Percentiles rank a stretch among this genome's conserved stretches.
These are phyloP conservation scores for Vicia sativa DNA, from an alignment of 306 rosid genomes.

Conservation along the genomic window DNA sequence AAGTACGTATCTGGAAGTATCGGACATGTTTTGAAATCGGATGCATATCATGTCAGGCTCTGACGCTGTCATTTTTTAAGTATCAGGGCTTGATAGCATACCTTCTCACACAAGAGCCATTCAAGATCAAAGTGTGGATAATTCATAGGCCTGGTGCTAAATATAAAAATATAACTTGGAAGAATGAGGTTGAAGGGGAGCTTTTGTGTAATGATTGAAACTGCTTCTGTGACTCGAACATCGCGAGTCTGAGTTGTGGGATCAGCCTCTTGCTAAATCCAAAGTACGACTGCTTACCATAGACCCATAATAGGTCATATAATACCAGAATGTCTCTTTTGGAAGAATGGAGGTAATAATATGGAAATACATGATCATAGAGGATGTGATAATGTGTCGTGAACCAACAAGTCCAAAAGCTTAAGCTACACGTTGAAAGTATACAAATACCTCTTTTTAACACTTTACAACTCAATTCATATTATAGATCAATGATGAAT, in stretches of 20 bases:
- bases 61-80: not conserved
- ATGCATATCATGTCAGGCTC: not conserved
- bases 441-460: no score
- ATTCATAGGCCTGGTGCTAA: not conserved
- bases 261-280: slow-evolving; percentile 1
- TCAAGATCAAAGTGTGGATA: not conserved
- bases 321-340: not conserved
- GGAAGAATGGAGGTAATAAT: no score
- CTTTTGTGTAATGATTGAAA: not conserved
- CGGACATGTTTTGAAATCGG: not conserved
- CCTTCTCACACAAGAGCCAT: not conserved
- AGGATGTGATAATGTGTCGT: no score
- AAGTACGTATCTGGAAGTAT: not conserved
- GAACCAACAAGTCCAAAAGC: no score
- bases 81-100: not conserved
- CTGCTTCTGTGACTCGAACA: not conserved
- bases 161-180: not conserved
- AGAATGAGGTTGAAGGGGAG: not conserved
- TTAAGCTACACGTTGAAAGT: no score
- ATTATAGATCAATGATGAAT: no score
- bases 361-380: no score
- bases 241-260: not conserved
- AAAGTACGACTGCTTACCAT: not conserved
- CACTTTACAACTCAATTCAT: no score
- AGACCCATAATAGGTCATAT: not conserved